Conservation (phyloP, 2,329 filamentous ascomycete genomes). For the Talaromyces sp. region DNA sequence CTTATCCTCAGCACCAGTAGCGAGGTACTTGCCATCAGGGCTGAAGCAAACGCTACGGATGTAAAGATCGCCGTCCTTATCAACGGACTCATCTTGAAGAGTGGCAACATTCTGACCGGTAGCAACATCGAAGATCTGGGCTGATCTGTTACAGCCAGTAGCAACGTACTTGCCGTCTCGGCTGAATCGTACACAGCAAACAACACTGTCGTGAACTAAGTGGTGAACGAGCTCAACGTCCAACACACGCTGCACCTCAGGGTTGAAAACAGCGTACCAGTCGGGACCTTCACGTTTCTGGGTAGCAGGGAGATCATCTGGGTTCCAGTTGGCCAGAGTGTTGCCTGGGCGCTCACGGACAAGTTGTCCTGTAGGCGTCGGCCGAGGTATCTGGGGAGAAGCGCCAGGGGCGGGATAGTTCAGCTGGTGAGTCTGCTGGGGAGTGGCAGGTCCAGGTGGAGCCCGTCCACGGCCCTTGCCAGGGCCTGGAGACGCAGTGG, state of each 20-base stretch:
- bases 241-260: constrained; percentile 77
- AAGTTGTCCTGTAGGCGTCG: constrained; percentile 61
- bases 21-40: constrained; percentile 87
- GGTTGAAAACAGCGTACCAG: constrained; percentile 98
- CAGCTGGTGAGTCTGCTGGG: constrained; percentile 83
- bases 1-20: constrained; percentile 96
- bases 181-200: constrained; percentile 97
- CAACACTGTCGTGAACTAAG: constrained; percentile 88
- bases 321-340: constrained; percentile 78
- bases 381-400: constrained; percentile 83
- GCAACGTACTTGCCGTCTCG: constrained; percentile 92
- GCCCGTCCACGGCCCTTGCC: constrained; percentile 67
- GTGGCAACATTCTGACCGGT: constrained; percentile 84
- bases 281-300: constrained; percentile 86
- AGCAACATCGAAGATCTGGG: constrained; percentile 95
- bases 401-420: constrained; percentile 78
- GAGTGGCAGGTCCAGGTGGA: constrained; percentile 69
- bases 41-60: constrained; percentile 99
- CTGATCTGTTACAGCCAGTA: constrained; percentile 95
- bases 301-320: constrained; percentile 76
- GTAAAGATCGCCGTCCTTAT: constrained; percentile 87
- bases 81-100: constrained; percentile 81
- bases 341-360: constrained; percentile 57
- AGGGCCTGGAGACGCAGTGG: constrained; percentile 81
- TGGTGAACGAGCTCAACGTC: constrained; percentile 95